Evolutionary conservation across 129 eudicot species (phyloP).

Genomic region (Flaveria trinervia): DNA sequence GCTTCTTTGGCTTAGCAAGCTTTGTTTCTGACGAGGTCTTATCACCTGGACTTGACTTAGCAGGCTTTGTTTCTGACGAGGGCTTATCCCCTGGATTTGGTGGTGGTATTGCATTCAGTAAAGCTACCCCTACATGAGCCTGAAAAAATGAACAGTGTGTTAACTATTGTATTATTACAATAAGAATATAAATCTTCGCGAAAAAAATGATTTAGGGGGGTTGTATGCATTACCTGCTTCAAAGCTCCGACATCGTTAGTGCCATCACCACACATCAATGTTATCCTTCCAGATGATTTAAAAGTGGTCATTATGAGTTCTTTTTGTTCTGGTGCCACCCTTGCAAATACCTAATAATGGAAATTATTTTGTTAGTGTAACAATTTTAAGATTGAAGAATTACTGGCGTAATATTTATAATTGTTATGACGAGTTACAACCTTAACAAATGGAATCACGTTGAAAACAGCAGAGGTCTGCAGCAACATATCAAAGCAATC

Average conservation of each 20-base stretch:
- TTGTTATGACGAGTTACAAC: constrained; percentile 33
- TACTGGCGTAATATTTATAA: neutral
- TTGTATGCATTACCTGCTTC: constrained; percentile 64
- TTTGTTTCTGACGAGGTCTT: constrained; percentile 54
- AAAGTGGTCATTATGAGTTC: constrained; percentile 91
- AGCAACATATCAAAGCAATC: constrained; percentile 93
- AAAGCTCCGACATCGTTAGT: constrained; percentile 96
- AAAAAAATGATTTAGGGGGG: neutral
- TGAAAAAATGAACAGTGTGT: constrained; percentile 31
- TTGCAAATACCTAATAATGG: constrained; percentile 72
- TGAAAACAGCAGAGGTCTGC: constrained; percentile 69
- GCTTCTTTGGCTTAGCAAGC: constrained; percentile 53
- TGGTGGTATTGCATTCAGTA: constrained; percentile 78
- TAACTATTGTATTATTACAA: neutral
- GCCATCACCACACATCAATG: constrained; percentile 97
- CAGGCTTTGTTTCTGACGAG: constrained; percentile 48
- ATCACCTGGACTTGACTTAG: constrained; percentile 32
- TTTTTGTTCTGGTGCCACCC: constrained; percentile 98
- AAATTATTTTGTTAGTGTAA: constrained; percentile 14
- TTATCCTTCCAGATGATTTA: constrained; percentile 78
- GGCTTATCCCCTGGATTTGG: constrained; percentile 46
- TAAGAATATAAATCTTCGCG: neutral
- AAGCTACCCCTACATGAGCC: constrained; percentile 95
- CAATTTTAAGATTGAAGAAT: neutral
- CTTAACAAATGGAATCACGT: constrained; percentile 87